phyloP scores from a whole-genome alignment of 2,329 filamentous ascomycete species.

The Calonectria pteridis region DNA sequence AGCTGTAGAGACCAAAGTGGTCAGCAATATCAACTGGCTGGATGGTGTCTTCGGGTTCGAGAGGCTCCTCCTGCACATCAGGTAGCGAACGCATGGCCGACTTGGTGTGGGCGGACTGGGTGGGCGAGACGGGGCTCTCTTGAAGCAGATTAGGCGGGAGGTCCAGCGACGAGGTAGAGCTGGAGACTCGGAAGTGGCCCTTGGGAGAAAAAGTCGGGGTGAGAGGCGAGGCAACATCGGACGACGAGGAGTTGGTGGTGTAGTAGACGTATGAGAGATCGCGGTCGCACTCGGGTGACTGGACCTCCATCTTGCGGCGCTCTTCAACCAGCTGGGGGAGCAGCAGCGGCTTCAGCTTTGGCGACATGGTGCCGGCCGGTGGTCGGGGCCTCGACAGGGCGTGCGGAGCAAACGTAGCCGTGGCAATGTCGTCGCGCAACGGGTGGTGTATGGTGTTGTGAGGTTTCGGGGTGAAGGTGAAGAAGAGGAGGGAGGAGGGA shows the following conservation, averaged over 20 bases:
- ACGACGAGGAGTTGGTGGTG: constrained; percentile 68
- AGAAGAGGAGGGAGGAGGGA: constrained; percentile 17
- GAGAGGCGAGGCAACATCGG: constrained; percentile 76
- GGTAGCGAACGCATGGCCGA: constrained; percentile 77
- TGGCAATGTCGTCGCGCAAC: constrained; percentile 22
- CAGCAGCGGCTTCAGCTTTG: constrained; percentile 65
- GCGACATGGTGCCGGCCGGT: constrained; percentile 55
- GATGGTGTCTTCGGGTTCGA: constrained; percentile 73
- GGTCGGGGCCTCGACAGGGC: constrained; percentile 39
- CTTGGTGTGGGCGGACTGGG: constrained; percentile 55
- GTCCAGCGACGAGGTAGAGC: constrained; percentile 84
- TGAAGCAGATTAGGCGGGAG: constrained; percentile 61
- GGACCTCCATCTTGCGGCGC: constrained; percentile 55
- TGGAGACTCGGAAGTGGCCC: constrained; percentile 75
- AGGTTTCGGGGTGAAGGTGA: constrained; percentile 3
- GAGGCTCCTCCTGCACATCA: constrained; percentile 86
- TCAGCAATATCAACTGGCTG: constrained; percentile 57
- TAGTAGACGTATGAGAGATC: constrained; percentile 57
- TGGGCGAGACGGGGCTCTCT: constrained; percentile 68
- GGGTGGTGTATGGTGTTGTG: constrained; percentile 14
- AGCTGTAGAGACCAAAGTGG: constrained; percentile 69
- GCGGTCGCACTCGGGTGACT: constrained; percentile 51
- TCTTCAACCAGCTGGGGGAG: constrained; percentile 67
- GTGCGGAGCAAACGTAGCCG: constrained; percentile 31
- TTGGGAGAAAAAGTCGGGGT: constrained; percentile 78